These are phyloP conservation scores for Purpureocillium lavendulum DNA, from an alignment of 2,329 filamentous ascomycete species.

Conservation along the genomic window DNA sequence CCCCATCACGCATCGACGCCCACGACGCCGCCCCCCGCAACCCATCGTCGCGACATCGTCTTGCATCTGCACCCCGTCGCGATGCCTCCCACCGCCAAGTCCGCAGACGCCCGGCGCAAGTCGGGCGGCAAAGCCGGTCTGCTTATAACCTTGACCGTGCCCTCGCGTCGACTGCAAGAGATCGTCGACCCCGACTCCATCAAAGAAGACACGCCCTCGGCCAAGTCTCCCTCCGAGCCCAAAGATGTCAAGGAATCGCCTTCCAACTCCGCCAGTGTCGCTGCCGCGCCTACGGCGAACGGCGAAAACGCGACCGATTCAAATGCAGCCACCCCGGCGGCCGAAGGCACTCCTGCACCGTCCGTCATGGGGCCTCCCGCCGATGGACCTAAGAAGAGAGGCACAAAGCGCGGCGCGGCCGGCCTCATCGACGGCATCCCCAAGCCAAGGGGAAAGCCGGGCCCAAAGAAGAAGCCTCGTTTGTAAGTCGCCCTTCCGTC, in stretches of 20 bases:
- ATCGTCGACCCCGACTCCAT: conserved; percentile 35
- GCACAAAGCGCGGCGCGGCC: conserved; percentile 59
- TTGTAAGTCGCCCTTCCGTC: conserved; percentile 55
- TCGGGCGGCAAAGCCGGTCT: conserved; percentile 26
- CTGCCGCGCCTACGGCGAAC: conserved; percentile 33
- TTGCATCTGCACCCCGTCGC: conserved; percentile 2
- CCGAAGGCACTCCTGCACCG: conserved; percentile 46
- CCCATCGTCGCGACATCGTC: conserved; percentile 5
- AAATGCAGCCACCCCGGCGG: conserved; percentile 48
- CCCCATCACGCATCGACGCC: not conserved
- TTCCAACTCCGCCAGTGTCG: conserved; percentile 29
- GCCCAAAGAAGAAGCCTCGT: conserved; percentile 92
- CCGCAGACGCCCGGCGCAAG: conserved; percentile 27
- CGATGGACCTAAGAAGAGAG: conserved; percentile 66
- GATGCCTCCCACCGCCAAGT: conserved; percentile 27
- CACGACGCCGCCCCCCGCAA: not conserved
- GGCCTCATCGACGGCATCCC: conserved; percentile 51
- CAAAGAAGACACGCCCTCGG: conserved; percentile 33
- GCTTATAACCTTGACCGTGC: conserved; percentile 45
- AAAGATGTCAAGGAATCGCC: conserved; percentile 36
- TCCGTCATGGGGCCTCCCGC: conserved; percentile 51
- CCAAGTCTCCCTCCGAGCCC: conserved; percentile 19
- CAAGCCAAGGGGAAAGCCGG: conserved; percentile 79
- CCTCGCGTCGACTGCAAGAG: conserved; percentile 40
- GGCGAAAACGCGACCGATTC: conserved; percentile 52